Percentiles rank a stretch among this genome's conserved stretches.
Conservation (phyloP, 2,329 filamentous ascomycete species). For the Ophiostoma himal-ulmi region DNA sequence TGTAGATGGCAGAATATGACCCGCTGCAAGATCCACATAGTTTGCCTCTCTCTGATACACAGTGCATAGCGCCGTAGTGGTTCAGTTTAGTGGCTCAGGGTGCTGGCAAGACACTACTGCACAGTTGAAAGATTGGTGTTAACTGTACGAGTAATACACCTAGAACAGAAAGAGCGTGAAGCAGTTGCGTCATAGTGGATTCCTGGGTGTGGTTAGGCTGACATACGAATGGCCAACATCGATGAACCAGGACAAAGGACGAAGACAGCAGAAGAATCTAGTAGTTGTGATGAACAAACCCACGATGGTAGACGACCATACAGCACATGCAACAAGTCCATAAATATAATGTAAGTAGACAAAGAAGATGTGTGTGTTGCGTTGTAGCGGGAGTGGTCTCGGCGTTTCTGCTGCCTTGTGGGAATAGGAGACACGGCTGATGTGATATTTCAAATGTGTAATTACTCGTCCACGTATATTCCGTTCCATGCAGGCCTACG, state of each 20-base stretch:
- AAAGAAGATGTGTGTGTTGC: background rate
- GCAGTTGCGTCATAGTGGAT: conserved; percentile 9
- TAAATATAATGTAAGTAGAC: background rate
- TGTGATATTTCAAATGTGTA: background rate
- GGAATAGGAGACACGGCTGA: background rate
- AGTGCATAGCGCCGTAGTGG: background rate
- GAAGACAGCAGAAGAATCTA: background rate
- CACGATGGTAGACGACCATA: too few species aligned
- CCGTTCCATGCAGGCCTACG: background rate
- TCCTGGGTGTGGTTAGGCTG: background rate
- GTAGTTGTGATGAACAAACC: background rate
- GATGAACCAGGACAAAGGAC: background rate
- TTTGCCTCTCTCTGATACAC: background rate
- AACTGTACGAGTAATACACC: too few species aligned
- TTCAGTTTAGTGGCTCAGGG: background rate
- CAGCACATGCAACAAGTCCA: background rate
- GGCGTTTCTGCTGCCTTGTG: background rate
- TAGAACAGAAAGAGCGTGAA: background rate
- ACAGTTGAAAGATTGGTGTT: too few species aligned
- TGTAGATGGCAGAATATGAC: background rate
- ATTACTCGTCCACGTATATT: background rate
- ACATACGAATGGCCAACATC: conserved; percentile 1
- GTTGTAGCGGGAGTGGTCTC: background rate
- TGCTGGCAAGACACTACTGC: too few species aligned
- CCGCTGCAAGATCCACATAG: background rate